These are phyloP conservation scores for Cucumis hystrix DNA, from an alignment of 306 rosid genomes.

Conservation along the genomic window DNA sequence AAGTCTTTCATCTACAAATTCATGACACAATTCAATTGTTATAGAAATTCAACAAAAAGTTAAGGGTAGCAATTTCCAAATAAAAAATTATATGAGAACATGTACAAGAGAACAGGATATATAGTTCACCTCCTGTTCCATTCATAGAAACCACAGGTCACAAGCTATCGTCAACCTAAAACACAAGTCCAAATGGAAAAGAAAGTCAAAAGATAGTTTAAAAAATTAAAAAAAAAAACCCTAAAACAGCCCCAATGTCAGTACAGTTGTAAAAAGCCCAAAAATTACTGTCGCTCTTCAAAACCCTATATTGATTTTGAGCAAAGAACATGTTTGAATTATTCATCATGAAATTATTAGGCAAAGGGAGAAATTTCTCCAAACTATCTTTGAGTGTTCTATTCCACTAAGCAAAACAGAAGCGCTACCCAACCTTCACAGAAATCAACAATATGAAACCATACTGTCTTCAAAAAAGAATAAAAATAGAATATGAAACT, in stretches of 20 bases:
- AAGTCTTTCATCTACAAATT: not conserved
- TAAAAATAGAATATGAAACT: not conserved
- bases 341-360: not conserved
- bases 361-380: not conserved
- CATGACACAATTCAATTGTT: not conserved
- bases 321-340: too few relatives aligned
- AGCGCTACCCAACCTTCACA: not conserved
- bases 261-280: not conserved
- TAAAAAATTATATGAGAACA: not conserved
- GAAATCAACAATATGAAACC: not conserved
- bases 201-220: not conserved
- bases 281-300: not conserved
- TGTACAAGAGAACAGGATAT: not conserved
- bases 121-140: not conserved
- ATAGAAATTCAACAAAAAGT: not conserved
- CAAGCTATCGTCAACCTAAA: not conserved
- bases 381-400: not conserved
- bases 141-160: not conserved
- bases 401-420: not conserved
- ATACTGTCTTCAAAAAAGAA: not conserved
- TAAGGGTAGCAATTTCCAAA: not conserved
- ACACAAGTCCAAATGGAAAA: not conserved
- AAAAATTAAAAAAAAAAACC: not conserved
- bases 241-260: not conserved
- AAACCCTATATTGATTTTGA: too few relatives aligned